phyloP scores from a whole-genome alignment of 768 basidiomycete species.

The Lentinula aciculospora region DNA sequence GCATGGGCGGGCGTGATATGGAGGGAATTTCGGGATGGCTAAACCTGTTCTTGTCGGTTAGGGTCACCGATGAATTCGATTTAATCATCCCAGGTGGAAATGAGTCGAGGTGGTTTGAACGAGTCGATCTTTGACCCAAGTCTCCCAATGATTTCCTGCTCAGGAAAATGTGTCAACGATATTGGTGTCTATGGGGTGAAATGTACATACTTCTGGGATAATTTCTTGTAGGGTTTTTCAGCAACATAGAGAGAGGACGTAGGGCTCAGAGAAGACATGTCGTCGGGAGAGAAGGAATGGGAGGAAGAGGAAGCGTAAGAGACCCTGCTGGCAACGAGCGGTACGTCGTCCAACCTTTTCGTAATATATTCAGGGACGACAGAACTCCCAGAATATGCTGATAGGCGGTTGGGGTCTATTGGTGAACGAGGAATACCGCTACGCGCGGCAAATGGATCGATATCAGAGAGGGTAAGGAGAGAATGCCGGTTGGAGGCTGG shows the following conservation, averaged over 20 bases:
- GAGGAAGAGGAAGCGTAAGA: constrained; percentile 60
- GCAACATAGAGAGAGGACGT: background rate
- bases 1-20: constrained; percentile 32
- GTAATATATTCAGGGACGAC: constrained; percentile 34
- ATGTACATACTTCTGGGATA: constrained; percentile 13
- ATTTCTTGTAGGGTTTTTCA: background rate
- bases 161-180: background rate
- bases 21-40: constrained; percentile 26
- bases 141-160: constrained; percentile 13
- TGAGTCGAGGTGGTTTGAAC: constrained; percentile 13
- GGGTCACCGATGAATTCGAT: constrained; percentile 24
- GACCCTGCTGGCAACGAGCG: constrained; percentile 30
- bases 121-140: constrained; percentile 11
- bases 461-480: constrained; percentile 55
- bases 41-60: constrained; percentile 25
- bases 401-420: constrained; percentile 42
- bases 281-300: constrained; percentile 26
- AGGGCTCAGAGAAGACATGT: constrained; percentile 1
- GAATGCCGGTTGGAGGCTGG: constrained; percentile 34
- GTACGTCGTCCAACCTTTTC: constrained; percentile 28
- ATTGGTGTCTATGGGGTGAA: background rate
- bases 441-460: constrained; percentile 58
- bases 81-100: constrained; percentile 16
- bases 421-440: constrained; percentile 33
- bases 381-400: constrained; percentile 48